Base-by-base conservation (phyloP, 148 eudicot genomes). In the Rhododendron simsii region DNA sequence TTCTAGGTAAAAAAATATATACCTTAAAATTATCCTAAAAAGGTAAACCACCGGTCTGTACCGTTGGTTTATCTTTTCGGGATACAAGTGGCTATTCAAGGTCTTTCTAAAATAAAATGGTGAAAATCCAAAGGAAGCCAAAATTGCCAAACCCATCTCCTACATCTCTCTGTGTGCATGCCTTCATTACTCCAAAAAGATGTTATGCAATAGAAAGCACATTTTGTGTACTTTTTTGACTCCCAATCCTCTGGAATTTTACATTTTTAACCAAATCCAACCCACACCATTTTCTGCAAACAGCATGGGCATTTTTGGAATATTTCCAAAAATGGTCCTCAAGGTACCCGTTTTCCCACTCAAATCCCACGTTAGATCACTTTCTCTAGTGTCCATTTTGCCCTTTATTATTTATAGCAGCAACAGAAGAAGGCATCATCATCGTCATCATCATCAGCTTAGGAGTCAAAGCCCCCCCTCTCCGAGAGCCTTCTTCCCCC, bases 391-490 rank as follows among this genome's bases (percentile, higher is more conserved):
- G 57, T 3, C 50, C 28, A 35, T 53, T 35, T 35, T 13, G 53
- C 14, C 65, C 63, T 16, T 53, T 7, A 7, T 51, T 69, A 63
- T 83, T 83, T 83, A 50, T 67, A 83, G 41, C n/a, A 65, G 53
- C 55, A 41, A n/a, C 28, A 63, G 12, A 35, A 67, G 35, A 69
- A 35, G 86, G 47, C 50, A 74, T 73, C 86, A 71, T 69, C 71
- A 28, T 69, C 75, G 75, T 69, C 75, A 11, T 69, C 75, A 28
- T 69, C 75, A 11, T 28, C 86, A 51, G 80, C 86, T 4, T 12
- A 74, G 20, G 86, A 87, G 80, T 59, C 80, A 75, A 84, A 88
- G 59, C 81, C 83, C 35, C 84, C 45, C 57, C 57, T 45, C 45
- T 45, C 73, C 33, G 33, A 71, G 61, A 75, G 45, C 81, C 63